Conservation (phyloP, 768 basidiomycete genomes). For the Russula sp. region DNA sequence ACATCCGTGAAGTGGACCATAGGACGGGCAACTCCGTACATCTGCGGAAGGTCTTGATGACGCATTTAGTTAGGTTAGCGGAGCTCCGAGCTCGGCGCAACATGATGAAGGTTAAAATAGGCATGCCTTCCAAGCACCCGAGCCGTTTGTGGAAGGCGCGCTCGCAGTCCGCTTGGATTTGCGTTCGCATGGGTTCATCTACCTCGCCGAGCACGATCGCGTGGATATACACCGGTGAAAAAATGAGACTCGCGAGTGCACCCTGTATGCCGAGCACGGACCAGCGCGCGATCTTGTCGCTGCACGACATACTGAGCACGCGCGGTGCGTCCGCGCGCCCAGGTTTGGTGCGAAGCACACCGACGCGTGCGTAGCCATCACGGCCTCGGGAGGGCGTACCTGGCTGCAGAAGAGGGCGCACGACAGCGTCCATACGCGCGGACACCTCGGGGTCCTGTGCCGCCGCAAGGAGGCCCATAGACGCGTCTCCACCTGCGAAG, state of each 20-base stretch:
- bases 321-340: conserved; percentile 85
- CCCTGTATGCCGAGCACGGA: conserved; percentile 82
- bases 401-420: conserved; percentile 30
- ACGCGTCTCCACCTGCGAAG: conserved; percentile 78
- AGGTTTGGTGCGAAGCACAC: conserved; percentile 87
- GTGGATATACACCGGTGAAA: conserved; percentile 59
- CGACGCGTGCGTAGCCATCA: conserved; percentile 66
- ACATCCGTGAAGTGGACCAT: conserved; percentile 51
- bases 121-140: conserved; percentile 38
- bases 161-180: conserved; percentile 55
- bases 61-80: not conserved
- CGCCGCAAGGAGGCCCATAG: conserved; percentile 68
- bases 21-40: conserved; percentile 48
- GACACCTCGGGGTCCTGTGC: conserved; percentile 74
- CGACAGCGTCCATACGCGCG: conserved; percentile 51
- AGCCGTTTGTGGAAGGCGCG: conserved; percentile 61
- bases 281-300: conserved; percentile 92
- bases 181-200: conserved; percentile 32
- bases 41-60: conserved; percentile 39
- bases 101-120: not conserved
- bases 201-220: conserved; percentile 73
- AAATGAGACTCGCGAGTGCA: conserved; percentile 53
- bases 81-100: too few species aligned
- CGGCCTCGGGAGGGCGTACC: conserved; percentile 61
- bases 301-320: conserved; percentile 85